Evolutionary conservation across 148 eudicot species (phyloP), one percentile per base, ranked within the genome.

Genomic region (Diospyros kaki): DNA sequence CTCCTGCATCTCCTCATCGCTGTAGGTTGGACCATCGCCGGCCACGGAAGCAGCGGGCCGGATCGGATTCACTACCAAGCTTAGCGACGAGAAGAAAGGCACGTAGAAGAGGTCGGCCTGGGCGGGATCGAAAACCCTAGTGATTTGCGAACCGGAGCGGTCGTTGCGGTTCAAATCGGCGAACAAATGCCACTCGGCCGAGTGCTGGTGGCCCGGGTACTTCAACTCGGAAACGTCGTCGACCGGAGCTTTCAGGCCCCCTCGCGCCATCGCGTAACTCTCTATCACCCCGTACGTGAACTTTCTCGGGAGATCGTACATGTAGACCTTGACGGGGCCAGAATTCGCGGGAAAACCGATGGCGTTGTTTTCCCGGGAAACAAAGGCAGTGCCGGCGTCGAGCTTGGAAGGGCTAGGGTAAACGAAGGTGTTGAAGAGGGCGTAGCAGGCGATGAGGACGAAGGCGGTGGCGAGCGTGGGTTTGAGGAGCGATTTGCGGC

Each of bases 211-310:
- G 11, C 98, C 98, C 0, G 98, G 98, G 56, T 94, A 94, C 78
- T 84, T 94, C 13, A 89, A 76, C 68, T 28, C 44, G 3, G 80
- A 71, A 6, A 79, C 85, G 8, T 86, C 87, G 0, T 51, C 55
- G 2, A 69, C 82, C 4, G 80, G 69, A 1, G 48, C 54, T 2
- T 75, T 72, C 63, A 75, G 15, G 17, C 81, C 88, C 0, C 85
- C 87, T 3, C 96, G 80, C 2, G 93, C 90, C 73, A 72, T 58
- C 12, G 86, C 78, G 67, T 92, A 95, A 83, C 93, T 89, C 75
- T 93, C 90, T 7, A 95, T 90, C 6, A 95, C 98, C 28, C 98
- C 98, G 55, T 89, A 88, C 0, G 98, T 95, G 81, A 92, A 95
- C 43, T 79, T 84, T 50, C 88, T 73, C 0, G 97, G 97, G 50